Conservation (phyloP, 2,329 filamentous ascomycete genomes). For the Aspergillus proliferans region DNA sequence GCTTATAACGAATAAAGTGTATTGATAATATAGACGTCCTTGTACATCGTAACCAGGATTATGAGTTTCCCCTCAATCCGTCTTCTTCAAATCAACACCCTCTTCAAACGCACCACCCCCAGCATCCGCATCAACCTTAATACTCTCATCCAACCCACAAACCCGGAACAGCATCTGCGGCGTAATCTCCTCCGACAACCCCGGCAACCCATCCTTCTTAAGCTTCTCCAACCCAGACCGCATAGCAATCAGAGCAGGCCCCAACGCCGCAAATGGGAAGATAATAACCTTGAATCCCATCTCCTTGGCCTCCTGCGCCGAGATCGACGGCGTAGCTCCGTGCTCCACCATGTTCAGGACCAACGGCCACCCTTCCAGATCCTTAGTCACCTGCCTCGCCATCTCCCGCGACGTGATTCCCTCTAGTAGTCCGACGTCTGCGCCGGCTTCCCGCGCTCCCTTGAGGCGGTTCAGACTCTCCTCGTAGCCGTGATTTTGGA, state of each 20-base stretch:
- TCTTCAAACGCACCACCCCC: conserved; percentile 30
- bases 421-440: conserved; percentile 39
- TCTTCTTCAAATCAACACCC: conserved; percentile 24
- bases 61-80: neutral
- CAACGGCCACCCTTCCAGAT: conserved; percentile 35
- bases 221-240: conserved; percentile 31
- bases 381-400: conserved; percentile 27
- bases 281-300: conserved; percentile 41
- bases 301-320: conserved; percentile 32
- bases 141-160: conserved; percentile 37
- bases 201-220: conserved; percentile 30
- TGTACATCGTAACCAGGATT: neutral
- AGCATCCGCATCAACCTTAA: conserved; percentile 35
- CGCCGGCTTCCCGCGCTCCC: conserved; percentile 36
- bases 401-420: conserved; percentile 34
- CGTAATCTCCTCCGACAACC: conserved; percentile 23
- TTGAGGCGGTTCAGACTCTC: conserved; percentile 33
- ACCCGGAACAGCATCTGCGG: conserved; percentile 39
- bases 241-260: conserved; percentile 33
- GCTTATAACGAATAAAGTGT: no score
- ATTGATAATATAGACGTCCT: no score
- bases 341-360: conserved; percentile 43
- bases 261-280: conserved; percentile 36
- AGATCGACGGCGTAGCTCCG: conserved; percentile 35
- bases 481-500: conserved; percentile 33